Percentiles rank a stretch among this genome's conserved stretches.
phyloP scores from a whole-genome alignment of 1,139 yeast genomes.

The Maudiozyma humilis region DNA sequence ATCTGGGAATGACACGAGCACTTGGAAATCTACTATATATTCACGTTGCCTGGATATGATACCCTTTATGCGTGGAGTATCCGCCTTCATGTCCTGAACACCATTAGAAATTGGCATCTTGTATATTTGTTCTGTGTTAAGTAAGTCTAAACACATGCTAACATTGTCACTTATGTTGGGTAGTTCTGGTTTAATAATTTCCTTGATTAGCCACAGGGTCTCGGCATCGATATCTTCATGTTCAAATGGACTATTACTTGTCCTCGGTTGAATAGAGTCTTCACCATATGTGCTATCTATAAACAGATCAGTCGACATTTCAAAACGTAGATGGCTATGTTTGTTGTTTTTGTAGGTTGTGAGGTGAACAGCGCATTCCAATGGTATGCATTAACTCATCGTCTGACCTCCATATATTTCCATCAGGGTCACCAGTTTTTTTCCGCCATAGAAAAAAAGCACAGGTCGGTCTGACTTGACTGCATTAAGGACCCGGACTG shows the following conservation, averaged over 20 bases:
- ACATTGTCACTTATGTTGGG: constrained; percentile 32
- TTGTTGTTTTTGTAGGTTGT: background rate
- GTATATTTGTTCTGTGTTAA: constrained; percentile 25
- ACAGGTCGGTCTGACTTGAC: background rate
- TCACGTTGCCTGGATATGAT: constrained; percentile 21
- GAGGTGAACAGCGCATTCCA: background rate
- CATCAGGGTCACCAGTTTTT: too few relatives aligned
- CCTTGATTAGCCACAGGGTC: constrained; percentile 30
- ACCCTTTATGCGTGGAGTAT: constrained; percentile 21
- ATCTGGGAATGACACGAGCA: constrained; percentile 21
- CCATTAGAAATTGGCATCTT: constrained; percentile 29
- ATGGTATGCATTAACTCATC: too few relatives aligned
- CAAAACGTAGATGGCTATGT: too few relatives aligned
- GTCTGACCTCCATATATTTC: too few relatives aligned
- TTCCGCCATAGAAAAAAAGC: background rate
- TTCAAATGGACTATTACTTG: background rate
- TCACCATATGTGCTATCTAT: background rate
- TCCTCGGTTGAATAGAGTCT: background rate
- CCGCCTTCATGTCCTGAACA: constrained; percentile 14
- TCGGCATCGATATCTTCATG: constrained; percentile 16
- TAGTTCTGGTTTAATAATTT: constrained; percentile 31
- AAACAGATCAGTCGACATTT: constrained; percentile 7
- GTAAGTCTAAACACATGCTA: constrained; percentile 26
- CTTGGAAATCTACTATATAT: constrained; percentile 22
- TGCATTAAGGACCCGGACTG: background rate